Evolutionary conservation across 495 filamentous ascomycete species (phyloP), one percentile per base, ranked within the genome.

Genomic region (Stereocaulon alpinum): DNA sequence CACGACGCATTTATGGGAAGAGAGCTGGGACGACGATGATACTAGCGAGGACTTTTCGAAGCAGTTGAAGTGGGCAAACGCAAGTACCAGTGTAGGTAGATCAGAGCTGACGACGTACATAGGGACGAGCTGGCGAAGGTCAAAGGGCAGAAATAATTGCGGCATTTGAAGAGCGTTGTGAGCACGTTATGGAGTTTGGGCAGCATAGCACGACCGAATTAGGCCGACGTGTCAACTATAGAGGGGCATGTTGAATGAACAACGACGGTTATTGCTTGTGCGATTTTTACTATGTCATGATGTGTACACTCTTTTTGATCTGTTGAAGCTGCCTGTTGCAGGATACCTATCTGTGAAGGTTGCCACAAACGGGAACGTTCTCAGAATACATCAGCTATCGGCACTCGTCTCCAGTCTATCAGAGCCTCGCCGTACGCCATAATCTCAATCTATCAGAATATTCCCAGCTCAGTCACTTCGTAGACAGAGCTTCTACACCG

Each of bases 11-110:
- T 74, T 98, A 59, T 98, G 93, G 93, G 93, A 98, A 76, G 93
- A 98, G 80, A 96, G 90, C 77, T 98, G 93, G 93, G 93, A 98
- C 73, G 93, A 98, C 66, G 93, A 98, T 71, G 93, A 97, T 77
- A 91, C 90, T 58, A 91, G 79, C 65, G 94, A 97, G 70, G 93
- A 98, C 66, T 98, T 98, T 70, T 90, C 91, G 14, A 82, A 87
- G 70, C 93, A 96, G 82, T 74, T 98, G 70, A 94, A 89, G 94
- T 98, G 72, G 64, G 86, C 78, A 29, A 2, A 20, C 9, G 2
- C 29, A 40, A 24, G n/a, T 40, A 9, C 44, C 11, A 1, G 48
- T 10, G 10, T 20, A 34, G 14, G 15, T 15, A 44, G 20, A 15
- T 11, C 24, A 37, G 41, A 37, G 52, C 56, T 58, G 37, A 57